Base-by-base conservation (phyloP, 2,329 filamentous ascomycete genomes). In the Claviceps pazoutovae region DNA sequence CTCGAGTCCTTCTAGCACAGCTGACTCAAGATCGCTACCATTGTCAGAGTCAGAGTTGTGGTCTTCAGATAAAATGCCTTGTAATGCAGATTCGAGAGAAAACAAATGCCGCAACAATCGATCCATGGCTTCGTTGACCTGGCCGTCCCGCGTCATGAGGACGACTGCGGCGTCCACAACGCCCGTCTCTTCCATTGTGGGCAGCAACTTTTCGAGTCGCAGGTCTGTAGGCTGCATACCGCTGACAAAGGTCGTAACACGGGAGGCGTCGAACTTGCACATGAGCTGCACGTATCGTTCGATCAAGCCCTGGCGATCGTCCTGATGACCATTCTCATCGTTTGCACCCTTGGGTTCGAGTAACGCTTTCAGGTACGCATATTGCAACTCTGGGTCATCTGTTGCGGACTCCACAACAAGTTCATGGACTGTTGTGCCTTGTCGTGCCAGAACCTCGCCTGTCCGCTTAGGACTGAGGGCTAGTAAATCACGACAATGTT, bases 101-200 rank as follows among this genome's bases (percentile, higher is more conserved):
- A 76, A 75, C 26, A 98, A 68, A 62, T 98, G 91, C 58, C 76
- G 79, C n/a, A 88, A 78, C 21, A 98, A 76, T 47, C 93, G 81
- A 52, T 82, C 76, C 84, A 98, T 95, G 5, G 89, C 93, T 59
- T 84, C 79, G 55, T 80, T 78, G 13, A 91, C 76, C 60, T 93
- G 82, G 0, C 94, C 93, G 62, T 96, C 89, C 53, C 88, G 80
- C 41, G 88, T 88, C 76, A 98, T 85, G 9, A 98, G 74, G 1
- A 95, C 81, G 6, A 98, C 87, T 1, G 89, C 91, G 4, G 90
- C 94, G 69, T 98, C 93, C 46, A 98, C 81, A 5, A 93, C 87
- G 1, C 90, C 90, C 43, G 83, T 89, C 56, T 85, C 80, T 66
- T 98, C 94, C 74, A 98, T 88, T 0, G 83, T 83, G 4, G 90